Evolutionary conservation across 176 grass and related monocot species (phyloP).

Genomic region (Typha latifolia): DNA sequence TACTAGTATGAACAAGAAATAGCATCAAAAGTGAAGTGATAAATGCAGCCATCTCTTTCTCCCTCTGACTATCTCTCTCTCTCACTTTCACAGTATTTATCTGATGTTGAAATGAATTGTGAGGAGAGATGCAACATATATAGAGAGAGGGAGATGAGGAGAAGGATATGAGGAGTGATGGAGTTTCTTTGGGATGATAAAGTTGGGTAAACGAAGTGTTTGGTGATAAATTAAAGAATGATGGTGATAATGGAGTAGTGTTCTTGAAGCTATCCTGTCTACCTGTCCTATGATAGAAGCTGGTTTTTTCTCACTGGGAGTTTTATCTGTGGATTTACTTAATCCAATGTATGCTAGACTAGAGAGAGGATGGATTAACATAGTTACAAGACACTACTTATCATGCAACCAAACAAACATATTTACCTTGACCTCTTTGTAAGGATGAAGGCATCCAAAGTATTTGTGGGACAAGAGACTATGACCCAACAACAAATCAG

Average conservation of each 20-base stretch:
- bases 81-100: not conserved
- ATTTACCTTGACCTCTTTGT: not conserved
- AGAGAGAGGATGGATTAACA: not conserved
- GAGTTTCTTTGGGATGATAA: not conserved
- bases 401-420: not conserved
- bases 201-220: not conserved
- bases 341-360: not conserved
- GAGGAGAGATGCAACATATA: not conserved
- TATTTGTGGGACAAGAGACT: not conserved
- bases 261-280: not conserved
- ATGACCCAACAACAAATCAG: not conserved
- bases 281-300: not conserved
- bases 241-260: not conserved
- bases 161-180: not conserved
- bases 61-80: not conserved
- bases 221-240: not conserved
- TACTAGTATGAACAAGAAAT: not conserved
- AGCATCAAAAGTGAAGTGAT: not conserved
- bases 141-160: not conserved
- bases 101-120: not conserved
- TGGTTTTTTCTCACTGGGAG: not conserved
- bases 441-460: not conserved
- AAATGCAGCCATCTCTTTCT: not conserved
- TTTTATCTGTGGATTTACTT: not conserved
- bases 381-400: not conserved